A percentile compares a stretch with the other conserved stretches of the same genome.
phyloP scores from a whole-genome alignment of 2,329 filamentous ascomycete genomes.

The Albifimbria verrucaria region DNA sequence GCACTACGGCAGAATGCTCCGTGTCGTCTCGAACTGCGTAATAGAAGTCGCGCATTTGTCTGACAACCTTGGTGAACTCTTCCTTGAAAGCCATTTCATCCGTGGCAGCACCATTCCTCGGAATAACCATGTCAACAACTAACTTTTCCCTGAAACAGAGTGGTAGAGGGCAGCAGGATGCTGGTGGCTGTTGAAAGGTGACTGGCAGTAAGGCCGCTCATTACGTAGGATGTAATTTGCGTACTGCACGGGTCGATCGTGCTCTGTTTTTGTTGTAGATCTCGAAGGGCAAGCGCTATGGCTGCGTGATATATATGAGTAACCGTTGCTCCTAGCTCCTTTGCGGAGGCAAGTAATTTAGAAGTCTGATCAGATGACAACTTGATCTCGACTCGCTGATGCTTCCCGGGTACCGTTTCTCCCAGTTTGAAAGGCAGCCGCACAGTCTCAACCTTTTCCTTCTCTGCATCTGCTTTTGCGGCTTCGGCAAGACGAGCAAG shows the following conservation, averaged over 20 bases:
- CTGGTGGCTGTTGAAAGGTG: slow-evolving; percentile 16
- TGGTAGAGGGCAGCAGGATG: slow-evolving; percentile 28
- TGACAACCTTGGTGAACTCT: slow-evolving; percentile 21
- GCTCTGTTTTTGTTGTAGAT: slow-evolving; percentile 11
- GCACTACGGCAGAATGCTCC: slow-evolving; percentile 23
- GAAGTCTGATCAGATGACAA: slow-evolving; percentile 13
- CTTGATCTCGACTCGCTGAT: slow-evolving; percentile 20
- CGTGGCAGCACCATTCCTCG: neutral
- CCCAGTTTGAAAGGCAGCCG: slow-evolving; percentile 18
- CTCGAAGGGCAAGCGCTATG: slow-evolving; percentile 23
- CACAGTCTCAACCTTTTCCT: slow-evolving; percentile 1
- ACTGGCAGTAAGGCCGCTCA: slow-evolving; percentile 19
- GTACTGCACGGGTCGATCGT: slow-evolving; percentile 17
- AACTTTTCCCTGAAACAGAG: slow-evolving; percentile 24
- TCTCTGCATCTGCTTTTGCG: slow-evolving; percentile 6
- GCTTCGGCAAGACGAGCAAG: neutral
- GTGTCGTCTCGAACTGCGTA: slow-evolving; percentile 22
- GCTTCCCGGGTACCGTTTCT: slow-evolving; percentile 11
- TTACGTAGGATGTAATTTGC: slow-evolving; percentile 30
- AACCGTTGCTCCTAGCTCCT: slow-evolving; percentile 16
- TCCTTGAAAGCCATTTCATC: neutral
- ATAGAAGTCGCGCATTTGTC: slow-evolving; percentile 24
- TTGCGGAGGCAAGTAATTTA: slow-evolving; percentile 14
- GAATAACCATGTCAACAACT: slow-evolving; percentile 20
- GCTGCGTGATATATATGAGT: slow-evolving; percentile 31